Evolutionary conservation across 1,139 yeast genomes (phyloP).

Genomic region (Maudiozyma humilis): DNA sequence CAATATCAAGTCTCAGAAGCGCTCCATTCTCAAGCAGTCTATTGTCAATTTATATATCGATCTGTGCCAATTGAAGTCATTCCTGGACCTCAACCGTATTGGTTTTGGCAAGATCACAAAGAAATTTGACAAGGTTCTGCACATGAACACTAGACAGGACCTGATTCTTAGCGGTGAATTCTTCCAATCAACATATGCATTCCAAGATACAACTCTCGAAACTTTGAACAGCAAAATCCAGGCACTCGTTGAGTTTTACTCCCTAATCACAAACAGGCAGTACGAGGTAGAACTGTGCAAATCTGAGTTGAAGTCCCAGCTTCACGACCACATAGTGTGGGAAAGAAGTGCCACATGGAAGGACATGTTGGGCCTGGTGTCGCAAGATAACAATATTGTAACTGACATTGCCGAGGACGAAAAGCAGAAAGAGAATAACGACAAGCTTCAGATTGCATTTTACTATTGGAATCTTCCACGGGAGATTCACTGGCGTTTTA

Average conservation of each 20-base stretch:
- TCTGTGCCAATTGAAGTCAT: conserved; percentile 57
- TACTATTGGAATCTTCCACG: conserved; percentile 27
- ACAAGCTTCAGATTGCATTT: conserved; percentile 27
- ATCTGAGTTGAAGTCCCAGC: conserved; percentile 47
- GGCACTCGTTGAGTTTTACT: conserved; percentile 42
- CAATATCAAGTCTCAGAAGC: conserved; percentile 32
- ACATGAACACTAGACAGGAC: conserved; percentile 40
- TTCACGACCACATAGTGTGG: conserved; percentile 70
- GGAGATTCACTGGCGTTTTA: conserved; percentile 35
- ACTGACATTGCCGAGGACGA: conserved; percentile 22
- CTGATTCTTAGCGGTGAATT: conserved; percentile 38
- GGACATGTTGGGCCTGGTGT: conserved; percentile 58
- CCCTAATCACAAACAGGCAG: conserved; percentile 32
- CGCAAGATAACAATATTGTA: conserved; percentile 33
- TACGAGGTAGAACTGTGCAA: conserved; percentile 25
- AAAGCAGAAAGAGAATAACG: conserved; percentile 11
- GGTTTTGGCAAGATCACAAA: conserved; percentile 63
- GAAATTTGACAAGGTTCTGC: conserved; percentile 59
- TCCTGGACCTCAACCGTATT: conserved; percentile 55
- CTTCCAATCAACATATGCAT: conserved; percentile 40
- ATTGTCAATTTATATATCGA: conserved; percentile 52
- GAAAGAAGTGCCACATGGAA: conserved; percentile 69
- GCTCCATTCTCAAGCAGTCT: conserved; percentile 48
- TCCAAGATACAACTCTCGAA: conserved; percentile 37
- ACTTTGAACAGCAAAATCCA: conserved; percentile 42